phyloP scores from a whole-genome alignment of 2,329 filamentous ascomycete species.

The Aspergillus hortae region DNA sequence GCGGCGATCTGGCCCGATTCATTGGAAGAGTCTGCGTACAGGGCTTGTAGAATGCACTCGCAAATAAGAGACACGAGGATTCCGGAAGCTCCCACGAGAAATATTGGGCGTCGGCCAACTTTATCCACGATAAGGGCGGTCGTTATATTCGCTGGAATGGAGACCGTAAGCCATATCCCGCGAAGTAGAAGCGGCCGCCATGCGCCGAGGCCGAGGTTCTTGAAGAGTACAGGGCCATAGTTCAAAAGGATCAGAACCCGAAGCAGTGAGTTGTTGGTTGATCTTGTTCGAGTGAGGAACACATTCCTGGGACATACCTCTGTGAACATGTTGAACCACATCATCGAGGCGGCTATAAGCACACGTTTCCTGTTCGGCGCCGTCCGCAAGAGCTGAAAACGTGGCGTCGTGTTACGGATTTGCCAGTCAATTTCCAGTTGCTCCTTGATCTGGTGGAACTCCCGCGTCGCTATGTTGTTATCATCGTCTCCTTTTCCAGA shows the following conservation, averaged over 20 bases:
- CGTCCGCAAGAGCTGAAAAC: conserved; percentile 37
- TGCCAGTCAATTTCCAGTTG: not conserved
- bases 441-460: not conserved
- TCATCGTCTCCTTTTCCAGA: not conserved
- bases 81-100: conserved; percentile 36
- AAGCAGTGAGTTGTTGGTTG: conserved; percentile 1
- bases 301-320: conserved; percentile 14
- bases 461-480: not conserved
- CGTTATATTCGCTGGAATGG: conserved; percentile 39
- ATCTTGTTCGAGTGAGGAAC: too few species aligned
- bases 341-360: conserved; percentile 38
- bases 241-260: conserved; percentile 27
- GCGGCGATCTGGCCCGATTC: conserved; percentile 32
- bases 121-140: conserved; percentile 40
- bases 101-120: conserved; percentile 34
- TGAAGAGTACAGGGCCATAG: conserved; percentile 42
- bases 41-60: conserved; percentile 33
- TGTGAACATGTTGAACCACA: conserved; percentile 38
- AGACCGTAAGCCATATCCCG: conserved; percentile 37
- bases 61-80: conserved; percentile 31
- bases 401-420: not conserved
- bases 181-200: conserved; percentile 37
- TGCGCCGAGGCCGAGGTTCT: conserved; percentile 34
- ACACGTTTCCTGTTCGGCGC: conserved; percentile 38
- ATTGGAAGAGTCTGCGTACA: conserved; percentile 33